These are phyloP conservation scores for Pichia exigua DNA, from an alignment of 805 yeast species.

Conservation along the genomic window DNA sequence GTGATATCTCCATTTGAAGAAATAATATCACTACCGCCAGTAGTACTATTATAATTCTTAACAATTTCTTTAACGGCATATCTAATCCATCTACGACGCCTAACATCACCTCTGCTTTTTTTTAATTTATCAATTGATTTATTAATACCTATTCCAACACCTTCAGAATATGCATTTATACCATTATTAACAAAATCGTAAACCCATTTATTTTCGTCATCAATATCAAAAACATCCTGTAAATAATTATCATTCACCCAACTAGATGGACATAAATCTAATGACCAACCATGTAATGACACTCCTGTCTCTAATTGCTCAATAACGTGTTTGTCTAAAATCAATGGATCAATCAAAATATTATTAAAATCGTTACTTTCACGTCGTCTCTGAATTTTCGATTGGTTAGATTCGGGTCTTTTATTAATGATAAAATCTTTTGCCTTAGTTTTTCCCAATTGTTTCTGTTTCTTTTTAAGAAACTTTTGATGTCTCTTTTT, in stretches of 20 bases:
- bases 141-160: conserved; percentile 17
- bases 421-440: neutral
- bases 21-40: neutral
- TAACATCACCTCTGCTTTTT: conserved; percentile 34
- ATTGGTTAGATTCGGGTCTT: neutral
- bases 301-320: conserved; percentile 13
- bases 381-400: conserved; percentile 4
- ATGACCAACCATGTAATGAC: conserved; percentile 42
- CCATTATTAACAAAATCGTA: conserved; percentile 42
- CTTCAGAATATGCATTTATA: conserved; percentile 18
- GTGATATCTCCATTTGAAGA: neutral
- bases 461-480: conserved; percentile 2
- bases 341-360: conserved; percentile 6
- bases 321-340: conserved; percentile 4
- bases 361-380: conserved; percentile 9
- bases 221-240: conserved; percentile 47
- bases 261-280: conserved; percentile 53
- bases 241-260: conserved; percentile 57
- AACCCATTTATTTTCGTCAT: conserved; percentile 79
- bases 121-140: conserved; percentile 11
- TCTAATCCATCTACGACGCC: conserved; percentile 67
- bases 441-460: conserved; percentile 1
- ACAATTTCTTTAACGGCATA: conserved; percentile 26
- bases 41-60: neutral
- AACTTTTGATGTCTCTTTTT: neutral